phyloP scores from a whole-genome alignment of 2,329 filamentous ascomycete species.

The Elsinoe fawcettii region DNA sequence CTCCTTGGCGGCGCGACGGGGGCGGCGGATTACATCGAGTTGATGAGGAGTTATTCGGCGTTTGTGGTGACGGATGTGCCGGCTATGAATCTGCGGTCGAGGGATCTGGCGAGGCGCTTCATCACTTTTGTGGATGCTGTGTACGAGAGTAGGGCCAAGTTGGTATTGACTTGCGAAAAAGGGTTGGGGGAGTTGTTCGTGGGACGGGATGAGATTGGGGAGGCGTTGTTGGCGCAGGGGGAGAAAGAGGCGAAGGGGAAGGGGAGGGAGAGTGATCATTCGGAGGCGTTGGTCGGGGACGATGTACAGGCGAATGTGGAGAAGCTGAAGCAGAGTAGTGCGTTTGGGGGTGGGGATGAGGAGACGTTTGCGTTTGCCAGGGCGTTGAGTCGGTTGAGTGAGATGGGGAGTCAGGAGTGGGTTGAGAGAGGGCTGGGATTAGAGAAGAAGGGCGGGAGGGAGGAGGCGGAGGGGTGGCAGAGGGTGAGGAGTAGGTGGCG shows the following conservation, averaged over 20 bases:
- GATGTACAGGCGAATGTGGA: conserved; percentile 78
- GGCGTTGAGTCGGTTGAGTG: conserved; percentile 71
- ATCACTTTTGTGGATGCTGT: conserved; percentile 97
- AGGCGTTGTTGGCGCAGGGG: conserved; percentile 35
- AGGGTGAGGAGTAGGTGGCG: conserved; percentile 60
- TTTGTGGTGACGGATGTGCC: conserved; percentile 90
- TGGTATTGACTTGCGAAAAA: conserved; percentile 84
- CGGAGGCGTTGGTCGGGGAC: conserved; percentile 80
- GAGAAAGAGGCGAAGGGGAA: conserved; percentile 47
- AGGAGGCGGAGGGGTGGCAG: conserved; percentile 57
- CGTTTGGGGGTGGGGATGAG: conserved; percentile 83
- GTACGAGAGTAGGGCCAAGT: conserved; percentile 86
- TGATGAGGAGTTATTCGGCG: conserved; percentile 81
- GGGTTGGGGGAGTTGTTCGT: conserved; percentile 75
- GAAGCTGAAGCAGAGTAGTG: conserved; percentile 72
- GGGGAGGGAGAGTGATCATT: conserved; percentile 75
- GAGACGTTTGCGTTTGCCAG: conserved; percentile 93
- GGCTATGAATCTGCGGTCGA: conserved; percentile 77
- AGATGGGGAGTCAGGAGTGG: conserved; percentile 96
- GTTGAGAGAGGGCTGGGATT: conserved; percentile 68
- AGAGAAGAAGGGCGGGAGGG: conserved; percentile 56
- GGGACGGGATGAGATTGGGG: conserved; percentile 34
- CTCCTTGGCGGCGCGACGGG: conserved; percentile 86
- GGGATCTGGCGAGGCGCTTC: conserved; percentile 84
- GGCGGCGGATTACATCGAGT: conserved; percentile 89